Evolutionary conservation across 2,329 filamentous ascomycete genomes (phyloP).

Genomic region (Myriosclerotinia duriaeana): DNA sequence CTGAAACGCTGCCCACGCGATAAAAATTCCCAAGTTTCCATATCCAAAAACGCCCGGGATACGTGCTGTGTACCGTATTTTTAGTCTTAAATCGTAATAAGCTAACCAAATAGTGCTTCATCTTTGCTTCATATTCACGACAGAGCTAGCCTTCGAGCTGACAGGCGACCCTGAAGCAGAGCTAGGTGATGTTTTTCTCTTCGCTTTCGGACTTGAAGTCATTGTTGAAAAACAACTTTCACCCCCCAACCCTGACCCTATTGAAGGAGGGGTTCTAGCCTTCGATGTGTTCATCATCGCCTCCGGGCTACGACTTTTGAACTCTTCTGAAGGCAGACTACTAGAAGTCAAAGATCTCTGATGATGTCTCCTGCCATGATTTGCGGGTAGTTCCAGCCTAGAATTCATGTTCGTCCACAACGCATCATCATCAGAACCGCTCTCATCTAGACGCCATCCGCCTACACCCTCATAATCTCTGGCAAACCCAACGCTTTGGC

Average conservation of each 20-base stretch:
- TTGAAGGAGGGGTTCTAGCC: slow-evolving; percentile 49
- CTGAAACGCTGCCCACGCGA: neutral
- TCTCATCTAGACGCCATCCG: slow-evolving; percentile 53
- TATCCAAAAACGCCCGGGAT: slow-evolving; percentile 1
- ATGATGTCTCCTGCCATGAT: slow-evolving; percentile 46
- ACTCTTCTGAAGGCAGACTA: slow-evolving; percentile 28
- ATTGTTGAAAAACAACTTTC: slow-evolving; percentile 33
- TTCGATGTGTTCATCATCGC: slow-evolving; percentile 48
- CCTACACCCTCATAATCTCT: slow-evolving; percentile 61
- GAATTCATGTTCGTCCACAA: slow-evolving; percentile 55
- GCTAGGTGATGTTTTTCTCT: slow-evolving; percentile 28
- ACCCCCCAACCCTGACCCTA: slow-evolving; percentile 11
- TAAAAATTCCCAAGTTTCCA: no score
- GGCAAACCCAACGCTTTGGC: slow-evolving; percentile 51
- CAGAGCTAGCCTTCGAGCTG: slow-evolving; percentile 34
- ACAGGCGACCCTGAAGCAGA: slow-evolving; percentile 29
- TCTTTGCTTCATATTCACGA: slow-evolving; percentile 35
- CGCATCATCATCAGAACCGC: slow-evolving; percentile 41
- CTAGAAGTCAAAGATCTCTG: slow-evolving; percentile 44
- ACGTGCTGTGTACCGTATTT: slow-evolving; percentile 14
- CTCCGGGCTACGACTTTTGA: slow-evolving; percentile 39
- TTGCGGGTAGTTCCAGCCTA: slow-evolving; percentile 49
- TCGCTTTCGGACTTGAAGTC: slow-evolving; percentile 26
- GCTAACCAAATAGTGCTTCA: slow-evolving; percentile 17
- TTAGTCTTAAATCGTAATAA: slow-evolving; percentile 24